These are phyloP conservation scores for Fusarium sp. DNA, from an alignment of 2,329 filamentous ascomycete genomes.

Conservation along the genomic window DNA sequence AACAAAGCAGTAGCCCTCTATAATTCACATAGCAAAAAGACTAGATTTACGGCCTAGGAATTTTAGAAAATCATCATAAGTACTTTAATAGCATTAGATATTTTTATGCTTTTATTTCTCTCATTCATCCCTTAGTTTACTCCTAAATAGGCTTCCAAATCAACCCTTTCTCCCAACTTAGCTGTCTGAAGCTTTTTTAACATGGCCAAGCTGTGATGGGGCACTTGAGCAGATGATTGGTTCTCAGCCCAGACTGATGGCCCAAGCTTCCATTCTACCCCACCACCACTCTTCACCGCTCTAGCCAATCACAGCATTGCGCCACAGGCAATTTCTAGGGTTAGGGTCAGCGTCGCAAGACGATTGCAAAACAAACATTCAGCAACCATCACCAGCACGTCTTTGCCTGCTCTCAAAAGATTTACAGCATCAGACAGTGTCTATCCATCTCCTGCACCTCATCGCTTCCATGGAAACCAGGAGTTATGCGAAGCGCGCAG, in stretches of 20 bases:
- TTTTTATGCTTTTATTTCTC: too few species aligned
- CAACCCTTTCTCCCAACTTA: too few species aligned
- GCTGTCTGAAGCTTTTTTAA: too few species aligned
- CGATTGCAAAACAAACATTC: conserved; percentile 12
- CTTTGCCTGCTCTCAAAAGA: background rate
- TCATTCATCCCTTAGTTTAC: too few species aligned
- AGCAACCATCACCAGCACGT: conserved; percentile 1
- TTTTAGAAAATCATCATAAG: too few species aligned
- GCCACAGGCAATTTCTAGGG: conserved; percentile 34
- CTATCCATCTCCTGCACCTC: background rate
- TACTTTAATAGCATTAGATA: too few species aligned
- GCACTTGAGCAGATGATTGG: background rate
- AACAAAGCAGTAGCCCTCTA: too few species aligned
- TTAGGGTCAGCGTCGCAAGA: conserved; percentile 34
- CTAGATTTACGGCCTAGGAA: too few species aligned
- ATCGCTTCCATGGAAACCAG: conserved; percentile 33
- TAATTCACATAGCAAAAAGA: too few species aligned
- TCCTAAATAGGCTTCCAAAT: too few species aligned
- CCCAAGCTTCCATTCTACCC: background rate
- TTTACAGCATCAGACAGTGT: background rate
- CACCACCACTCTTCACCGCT: background rate
- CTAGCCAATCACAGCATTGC: conserved; percentile 12
- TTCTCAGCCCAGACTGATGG: background rate
- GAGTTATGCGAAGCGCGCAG: conserved; percentile 22
- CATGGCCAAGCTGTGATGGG: background rate